Conservation (phyloP, 176 grass and related monocot genomes). For the Eleusine indica region DNA sequence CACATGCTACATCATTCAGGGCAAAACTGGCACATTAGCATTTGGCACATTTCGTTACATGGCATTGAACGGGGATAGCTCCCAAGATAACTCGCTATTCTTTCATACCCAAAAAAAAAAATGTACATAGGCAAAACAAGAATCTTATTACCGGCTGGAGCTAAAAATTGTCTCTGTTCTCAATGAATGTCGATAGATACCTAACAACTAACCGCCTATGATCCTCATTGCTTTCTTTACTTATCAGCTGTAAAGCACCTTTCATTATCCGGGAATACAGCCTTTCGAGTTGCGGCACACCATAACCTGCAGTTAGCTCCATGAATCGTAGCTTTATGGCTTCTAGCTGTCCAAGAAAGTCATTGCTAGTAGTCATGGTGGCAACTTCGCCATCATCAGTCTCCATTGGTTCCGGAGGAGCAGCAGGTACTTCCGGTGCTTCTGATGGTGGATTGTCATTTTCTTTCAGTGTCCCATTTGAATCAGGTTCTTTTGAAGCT, state of each 20-base stretch:
- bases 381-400: conserved; percentile 37
- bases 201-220: conserved; percentile 67
- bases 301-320: conserved; percentile 58
- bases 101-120: conserved; percentile 40
- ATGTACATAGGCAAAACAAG: conserved; percentile 55
- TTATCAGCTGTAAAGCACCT: conserved; percentile 50
- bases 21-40: conserved; percentile 51
- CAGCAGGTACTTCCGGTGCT: conserved; percentile 39
- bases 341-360: conserved; percentile 52
- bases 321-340: conserved; percentile 63
- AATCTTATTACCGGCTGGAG: conserved; percentile 45
- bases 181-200: conserved; percentile 88
- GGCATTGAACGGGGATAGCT: conserved; percentile 25
- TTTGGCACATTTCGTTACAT: conserved; percentile 42
- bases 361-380: conserved; percentile 22
- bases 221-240: conserved; percentile 64
- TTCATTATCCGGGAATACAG: conserved; percentile 77
- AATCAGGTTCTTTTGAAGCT: conserved; percentile 50
- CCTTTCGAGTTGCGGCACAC: conserved; percentile 88
- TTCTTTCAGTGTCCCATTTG: conserved; percentile 50
- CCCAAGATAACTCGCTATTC: conserved; percentile 26
- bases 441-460: conserved; percentile 39
- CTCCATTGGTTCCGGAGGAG: conserved; percentile 38
- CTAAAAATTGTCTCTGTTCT: conserved; percentile 88
- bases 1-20: conserved; percentile 20